phyloP scores from a whole-genome alignment of 129 eudicot genomes.

The Artemisia argyi region DNA sequence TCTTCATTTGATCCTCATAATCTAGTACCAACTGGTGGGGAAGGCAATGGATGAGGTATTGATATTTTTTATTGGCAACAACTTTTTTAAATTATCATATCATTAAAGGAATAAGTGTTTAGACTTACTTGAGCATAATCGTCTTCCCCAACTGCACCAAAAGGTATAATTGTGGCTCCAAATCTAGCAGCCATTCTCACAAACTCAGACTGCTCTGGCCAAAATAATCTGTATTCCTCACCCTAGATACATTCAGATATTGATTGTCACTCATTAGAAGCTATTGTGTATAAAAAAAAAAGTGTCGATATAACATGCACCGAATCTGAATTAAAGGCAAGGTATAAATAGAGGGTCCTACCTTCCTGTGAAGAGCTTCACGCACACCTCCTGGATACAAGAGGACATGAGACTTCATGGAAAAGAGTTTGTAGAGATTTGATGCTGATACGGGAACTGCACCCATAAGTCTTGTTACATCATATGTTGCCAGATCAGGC shows the following conservation, averaged over 20 bases:
- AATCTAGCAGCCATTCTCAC: constrained; percentile 94
- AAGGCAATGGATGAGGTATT: too few relatives aligned
- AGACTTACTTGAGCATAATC: constrained; percentile 70
- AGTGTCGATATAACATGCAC: too few relatives aligned
- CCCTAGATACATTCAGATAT: constrained; percentile 44
- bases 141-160: constrained; percentile 93
- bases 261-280: too few relatives aligned
- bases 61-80: too few relatives aligned
- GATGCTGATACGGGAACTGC: constrained; percentile 91
- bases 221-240: constrained; percentile 80
- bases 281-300: too few relatives aligned
- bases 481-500: constrained; percentile 56
- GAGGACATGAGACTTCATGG: constrained; percentile 63
- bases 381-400: constrained; percentile 93
- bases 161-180: constrained; percentile 93
- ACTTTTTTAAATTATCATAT: background rate
- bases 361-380: constrained; percentile 95
- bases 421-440: constrained; percentile 62
- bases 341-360: constrained; percentile 16
- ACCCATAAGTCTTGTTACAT: constrained; percentile 62
- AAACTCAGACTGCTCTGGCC: constrained; percentile 93
- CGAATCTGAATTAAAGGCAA: background rate
- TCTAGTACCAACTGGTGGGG: constrained; percentile 58
- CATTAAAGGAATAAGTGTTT: background rate
- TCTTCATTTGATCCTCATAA: constrained; percentile 74